Percentiles rank a stretch among this genome's conserved stretches.
phyloP scores from a whole-genome alignment of 345 rosid species.

The Arabis hirsuta region DNA sequence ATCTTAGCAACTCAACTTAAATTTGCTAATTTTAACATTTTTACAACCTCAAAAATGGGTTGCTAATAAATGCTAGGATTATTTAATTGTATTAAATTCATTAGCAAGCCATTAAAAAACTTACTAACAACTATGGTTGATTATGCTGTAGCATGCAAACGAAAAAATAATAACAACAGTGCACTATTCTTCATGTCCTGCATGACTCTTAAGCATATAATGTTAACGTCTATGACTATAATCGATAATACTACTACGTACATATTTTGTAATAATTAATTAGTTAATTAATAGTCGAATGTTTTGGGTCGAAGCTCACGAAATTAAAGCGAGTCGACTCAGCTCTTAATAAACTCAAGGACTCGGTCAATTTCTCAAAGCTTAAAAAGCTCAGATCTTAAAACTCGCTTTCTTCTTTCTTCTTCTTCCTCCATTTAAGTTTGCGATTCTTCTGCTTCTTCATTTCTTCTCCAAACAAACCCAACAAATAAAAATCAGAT shows the following conservation, averaged over 20 bases:
- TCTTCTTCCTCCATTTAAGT: constrained; percentile 32
- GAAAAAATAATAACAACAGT: neutral
- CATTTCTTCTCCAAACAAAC: neutral
- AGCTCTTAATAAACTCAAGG: constrained; percentile 7
- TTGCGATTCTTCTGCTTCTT: constrained; percentile 30
- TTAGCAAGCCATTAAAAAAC: too few relatives aligned
- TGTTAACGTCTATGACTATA: neutral
- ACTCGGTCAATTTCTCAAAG: constrained; percentile 40
- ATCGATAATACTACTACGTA: neutral
- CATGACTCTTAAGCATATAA: neutral
- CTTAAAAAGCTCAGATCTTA: constrained; percentile 36
- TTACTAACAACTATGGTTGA: too few relatives aligned
- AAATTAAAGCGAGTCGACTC: constrained; percentile 17
- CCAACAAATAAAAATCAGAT: neutral
- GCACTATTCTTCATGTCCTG: neutral
- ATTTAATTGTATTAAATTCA: too few relatives aligned
- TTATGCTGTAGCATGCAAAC: too few relatives aligned
- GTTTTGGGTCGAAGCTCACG: neutral
- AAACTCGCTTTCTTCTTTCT: constrained; percentile 25
- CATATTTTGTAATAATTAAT: neutral
- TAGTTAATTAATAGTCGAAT: neutral
- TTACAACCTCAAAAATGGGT: too few relatives aligned
- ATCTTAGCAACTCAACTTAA: too few relatives aligned
- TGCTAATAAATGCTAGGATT: too few relatives aligned
- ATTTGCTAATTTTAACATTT: too few relatives aligned